Evolutionary conservation across 2,329 filamentous ascomycete genomes (phyloP).

Genomic region (Aspergillus sp.): DNA sequence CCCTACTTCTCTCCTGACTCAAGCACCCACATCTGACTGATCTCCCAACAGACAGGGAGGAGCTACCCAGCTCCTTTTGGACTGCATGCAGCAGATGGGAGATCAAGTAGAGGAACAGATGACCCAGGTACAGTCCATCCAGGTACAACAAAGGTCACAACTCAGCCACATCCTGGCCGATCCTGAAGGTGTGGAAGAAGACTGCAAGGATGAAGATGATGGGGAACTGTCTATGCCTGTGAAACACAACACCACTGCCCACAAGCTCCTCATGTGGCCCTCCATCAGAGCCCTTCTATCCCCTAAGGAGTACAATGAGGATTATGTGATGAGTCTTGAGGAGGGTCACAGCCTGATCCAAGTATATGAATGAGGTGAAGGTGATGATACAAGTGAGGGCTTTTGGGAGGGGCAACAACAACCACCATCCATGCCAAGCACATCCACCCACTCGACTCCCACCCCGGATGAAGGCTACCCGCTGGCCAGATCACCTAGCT

Average conservation of each 20-base stretch:
- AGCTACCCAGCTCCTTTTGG: constrained; percentile 30
- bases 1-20: neutral
- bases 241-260: constrained; percentile 85
- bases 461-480: constrained; percentile 23
- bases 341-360: constrained; percentile 64
- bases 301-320: constrained; percentile 50
- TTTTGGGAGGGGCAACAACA: constrained; percentile 13
- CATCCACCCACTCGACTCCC: constrained; percentile 12
- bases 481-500: constrained; percentile 35
- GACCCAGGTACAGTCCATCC: constrained; percentile 10
- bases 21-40: neutral
- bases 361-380: constrained; percentile 72
- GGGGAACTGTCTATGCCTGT: constrained; percentile 65
- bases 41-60: constrained; percentile 36
- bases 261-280: constrained; percentile 66
- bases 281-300: constrained; percentile 58
- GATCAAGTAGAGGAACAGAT: constrained; percentile 21
- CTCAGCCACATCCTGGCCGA: constrained; percentile 5
- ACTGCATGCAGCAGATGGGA: constrained; percentile 25
- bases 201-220: constrained; percentile 20
- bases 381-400: constrained; percentile 51
- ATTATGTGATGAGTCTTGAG: constrained; percentile 69
- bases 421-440: constrained; percentile 32
- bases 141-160: constrained; percentile 11
- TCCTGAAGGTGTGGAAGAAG: constrained; percentile 3